phyloP scores from a whole-genome alignment of 148 eudicot genomes.

The Linanthus parryae region DNA sequence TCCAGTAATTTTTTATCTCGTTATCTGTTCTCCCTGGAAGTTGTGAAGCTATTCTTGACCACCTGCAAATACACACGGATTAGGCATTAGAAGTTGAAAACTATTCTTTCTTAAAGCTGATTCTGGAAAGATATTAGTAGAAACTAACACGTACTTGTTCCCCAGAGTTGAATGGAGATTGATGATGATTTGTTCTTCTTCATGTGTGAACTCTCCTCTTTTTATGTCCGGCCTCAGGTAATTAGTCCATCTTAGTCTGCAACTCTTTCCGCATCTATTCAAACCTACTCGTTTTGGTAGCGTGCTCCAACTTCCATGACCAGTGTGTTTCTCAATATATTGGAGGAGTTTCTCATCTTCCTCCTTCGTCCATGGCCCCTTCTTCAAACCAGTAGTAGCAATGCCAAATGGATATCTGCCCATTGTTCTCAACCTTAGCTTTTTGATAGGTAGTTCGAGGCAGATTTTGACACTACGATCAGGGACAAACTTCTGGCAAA shows the following conservation, averaged over 20 bases:
- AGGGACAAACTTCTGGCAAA: too few relatives aligned
- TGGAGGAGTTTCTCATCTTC: slow-evolving; percentile 47
- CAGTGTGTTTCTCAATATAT: slow-evolving; percentile 41
- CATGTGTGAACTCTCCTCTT: slow-evolving; percentile 50
- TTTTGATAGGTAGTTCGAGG: too few relatives aligned
- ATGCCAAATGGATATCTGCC: slow-evolving; percentile 45
- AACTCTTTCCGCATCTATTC: slow-evolving; percentile 70
- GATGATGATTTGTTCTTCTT: slow-evolving; percentile 51
- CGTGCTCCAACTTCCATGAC: slow-evolving; percentile 62
- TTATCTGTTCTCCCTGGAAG: too few relatives aligned
- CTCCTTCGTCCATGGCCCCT: slow-evolving; percentile 68
- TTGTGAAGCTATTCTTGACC: too few relatives aligned
- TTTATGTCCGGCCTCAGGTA: slow-evolving; percentile 58
- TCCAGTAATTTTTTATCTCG: too few relatives aligned
- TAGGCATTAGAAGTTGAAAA: too few relatives aligned
- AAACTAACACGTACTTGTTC: slow-evolving; percentile 59
- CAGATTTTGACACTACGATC: too few relatives aligned
- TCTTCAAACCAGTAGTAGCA: slow-evolving; percentile 36
- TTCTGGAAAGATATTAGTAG: too few relatives aligned
- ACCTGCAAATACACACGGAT: too few relatives aligned
- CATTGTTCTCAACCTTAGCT: too few relatives aligned
- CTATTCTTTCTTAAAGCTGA: too few relatives aligned
- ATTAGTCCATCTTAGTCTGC: slow-evolving; percentile 62
- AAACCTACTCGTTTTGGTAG: slow-evolving; percentile 50
- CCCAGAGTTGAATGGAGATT: slow-evolving; percentile 62